Evolutionary conservation across 2,329 filamentous ascomycete species (phyloP), one percentile per base, ranked within the genome.

Genomic region (Macrophomina phaseolina): DNA sequence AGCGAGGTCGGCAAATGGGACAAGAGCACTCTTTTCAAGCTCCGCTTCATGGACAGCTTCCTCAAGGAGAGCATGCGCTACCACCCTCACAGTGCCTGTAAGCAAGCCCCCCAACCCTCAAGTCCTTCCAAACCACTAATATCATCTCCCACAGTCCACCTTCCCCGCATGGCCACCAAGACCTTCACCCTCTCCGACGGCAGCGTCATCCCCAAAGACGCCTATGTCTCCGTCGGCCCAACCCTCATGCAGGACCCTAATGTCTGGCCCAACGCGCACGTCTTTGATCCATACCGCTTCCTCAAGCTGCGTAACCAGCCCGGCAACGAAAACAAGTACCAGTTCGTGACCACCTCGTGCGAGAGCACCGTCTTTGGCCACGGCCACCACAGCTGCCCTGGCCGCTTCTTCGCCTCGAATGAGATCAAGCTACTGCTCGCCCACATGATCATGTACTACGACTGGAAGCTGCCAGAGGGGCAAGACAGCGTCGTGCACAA

Each of bases 351-450:
- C 4, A 45, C 55, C 2, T 45, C 38, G 8, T 45, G 38, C 9
- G 42, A 60, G 18, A 45, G 14, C 12, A 60, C 38, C 18, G 63
- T 76, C 2, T 77, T 75, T 53, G 75, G 75, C 0, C 76, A 76
- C 55, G 75, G 75, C 2, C 56, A 69, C 1, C 74, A 77, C 64
- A 72, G 73, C 1, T 77, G 75, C 36, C 74, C 75, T 2, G 75
- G 75, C 0, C 68, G 75, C 6, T 76, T 76, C 68, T 77, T 76
- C 23, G 75, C 75, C 0, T 62, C 70, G 2, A 73, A 74, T 46
- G 73, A 76, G 67, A 76, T 77, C 36, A 77, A 77, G 67, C 72
- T 77, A 69, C 70, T 76, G 8, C 34, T 77, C 2, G 72, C 72
- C 32, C 48, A 51, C 23, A 9, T 51, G 48, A 30, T 51, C 23